Conservation (phyloP, 2,329 filamentous ascomycete species). For the Hymenoscyphus salicellus region DNA sequence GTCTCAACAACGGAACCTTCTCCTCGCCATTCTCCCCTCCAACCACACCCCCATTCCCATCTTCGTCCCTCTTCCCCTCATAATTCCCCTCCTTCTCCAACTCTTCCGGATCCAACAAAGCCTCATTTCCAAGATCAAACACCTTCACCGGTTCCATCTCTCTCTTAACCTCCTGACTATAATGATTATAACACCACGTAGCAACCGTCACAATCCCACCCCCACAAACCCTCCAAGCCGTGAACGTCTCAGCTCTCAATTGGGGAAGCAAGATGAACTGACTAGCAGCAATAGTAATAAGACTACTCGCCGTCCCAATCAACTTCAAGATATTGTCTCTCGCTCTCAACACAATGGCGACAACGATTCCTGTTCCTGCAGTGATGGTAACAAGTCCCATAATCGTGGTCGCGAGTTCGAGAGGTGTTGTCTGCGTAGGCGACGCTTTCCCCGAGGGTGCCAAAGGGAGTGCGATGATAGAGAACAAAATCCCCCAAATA, state of each 20-base stretch:
- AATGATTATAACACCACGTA: slow-evolving; percentile 27
- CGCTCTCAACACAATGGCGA: slow-evolving; percentile 22
- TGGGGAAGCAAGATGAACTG: slow-evolving; percentile 24
- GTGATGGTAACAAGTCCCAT: slow-evolving; percentile 9
- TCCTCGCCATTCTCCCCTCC: background rate
- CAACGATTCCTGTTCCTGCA: slow-evolving; percentile 17
- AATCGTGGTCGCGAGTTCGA: background rate
- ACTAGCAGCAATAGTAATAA: slow-evolving; percentile 22
- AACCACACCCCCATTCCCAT: background rate
- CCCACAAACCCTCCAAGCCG: slow-evolving; percentile 21
- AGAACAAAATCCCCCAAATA: slow-evolving; percentile 23
- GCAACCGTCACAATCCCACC: slow-evolving; percentile 20
- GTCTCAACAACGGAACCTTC: slow-evolving; percentile 6
- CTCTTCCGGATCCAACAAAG: background rate
- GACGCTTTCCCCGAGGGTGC: background rate
- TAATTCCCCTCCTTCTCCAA: background rate
- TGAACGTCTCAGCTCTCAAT: slow-evolving; percentile 18
- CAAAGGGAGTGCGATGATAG: slow-evolving; percentile 10
- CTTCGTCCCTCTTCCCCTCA: background rate
- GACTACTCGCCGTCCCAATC: slow-evolving; percentile 21
- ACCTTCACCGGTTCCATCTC: background rate
- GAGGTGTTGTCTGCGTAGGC: background rate
- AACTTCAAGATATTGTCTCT: slow-evolving; percentile 27
- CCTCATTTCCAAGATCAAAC: slow-evolving; percentile 2
- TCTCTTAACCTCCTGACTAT: slow-evolving; percentile 16